Conservation (phyloP, 2,329 filamentous ascomycete genomes). For the Neofusicoccum parvum region DNA sequence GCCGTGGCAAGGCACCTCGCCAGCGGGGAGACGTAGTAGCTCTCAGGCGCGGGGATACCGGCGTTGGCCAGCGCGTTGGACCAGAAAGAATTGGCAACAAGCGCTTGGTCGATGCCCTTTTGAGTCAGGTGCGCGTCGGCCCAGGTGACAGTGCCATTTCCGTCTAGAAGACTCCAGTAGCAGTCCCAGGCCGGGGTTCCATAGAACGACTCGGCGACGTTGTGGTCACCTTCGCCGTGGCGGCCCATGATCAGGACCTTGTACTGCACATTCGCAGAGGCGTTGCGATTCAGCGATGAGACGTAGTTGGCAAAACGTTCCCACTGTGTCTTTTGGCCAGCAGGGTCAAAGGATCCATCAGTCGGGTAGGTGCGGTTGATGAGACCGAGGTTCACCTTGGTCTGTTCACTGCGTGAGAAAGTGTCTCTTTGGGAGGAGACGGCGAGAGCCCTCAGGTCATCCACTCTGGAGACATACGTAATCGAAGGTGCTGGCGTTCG, state of each 20-base stretch:
- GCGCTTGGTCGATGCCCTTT: conserved; percentile 59
- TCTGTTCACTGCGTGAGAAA: conserved; percentile 39
- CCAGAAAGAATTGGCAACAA: conserved; percentile 63
- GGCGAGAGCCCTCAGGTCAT: conserved; percentile 28
- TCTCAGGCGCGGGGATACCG: conserved; percentile 62
- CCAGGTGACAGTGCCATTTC: conserved; percentile 66
- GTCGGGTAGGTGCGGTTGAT: conserved; percentile 64
- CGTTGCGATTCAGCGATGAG: conserved; percentile 54
- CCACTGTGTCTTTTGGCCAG: conserved; percentile 60
- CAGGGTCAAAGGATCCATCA: conserved; percentile 46
- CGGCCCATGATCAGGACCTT: conserved; percentile 70
- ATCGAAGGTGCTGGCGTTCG: conserved; percentile 60
- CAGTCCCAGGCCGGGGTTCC: conserved; percentile 71
- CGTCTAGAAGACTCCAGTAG: conserved; percentile 67
- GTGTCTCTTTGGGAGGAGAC: not conserved
- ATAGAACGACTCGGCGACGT: conserved; percentile 67
- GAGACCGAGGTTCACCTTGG: conserved; percentile 65
- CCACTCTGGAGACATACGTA: conserved; percentile 48
- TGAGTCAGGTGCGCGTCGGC: conserved; percentile 64
- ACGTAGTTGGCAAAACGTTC: conserved; percentile 65
- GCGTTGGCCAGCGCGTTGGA: conserved; percentile 52
- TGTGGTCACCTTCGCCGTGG: conserved; percentile 69
- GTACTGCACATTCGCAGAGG: conserved; percentile 55
- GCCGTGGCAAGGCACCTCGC: conserved; percentile 65
- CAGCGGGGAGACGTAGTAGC: conserved; percentile 67